Evolutionary conservation across 352 stramenopile genomes (phyloP).

Genomic region (Globisporangium nunn): DNA sequence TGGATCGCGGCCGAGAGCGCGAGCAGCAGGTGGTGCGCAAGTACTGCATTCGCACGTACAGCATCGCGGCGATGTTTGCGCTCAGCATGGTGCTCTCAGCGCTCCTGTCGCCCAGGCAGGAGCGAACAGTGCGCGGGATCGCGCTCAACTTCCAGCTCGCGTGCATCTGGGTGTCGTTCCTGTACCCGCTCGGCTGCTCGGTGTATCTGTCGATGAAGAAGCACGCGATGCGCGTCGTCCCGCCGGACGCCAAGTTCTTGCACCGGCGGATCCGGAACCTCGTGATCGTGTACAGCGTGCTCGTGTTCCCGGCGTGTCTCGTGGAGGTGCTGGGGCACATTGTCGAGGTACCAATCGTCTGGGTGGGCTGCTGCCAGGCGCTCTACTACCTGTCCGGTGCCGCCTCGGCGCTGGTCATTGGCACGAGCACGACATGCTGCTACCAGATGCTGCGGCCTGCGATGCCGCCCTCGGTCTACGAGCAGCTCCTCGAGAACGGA

Average conservation of each 20-base stretch:
- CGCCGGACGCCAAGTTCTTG: constrained; percentile 35
- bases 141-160: constrained; percentile 38
- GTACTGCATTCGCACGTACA: constrained; percentile 43
- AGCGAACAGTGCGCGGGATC: constrained; percentile 23
- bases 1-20: constrained; percentile 43
- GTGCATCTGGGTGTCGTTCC: constrained; percentile 44
- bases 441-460: constrained; percentile 49
- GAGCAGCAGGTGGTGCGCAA: constrained; percentile 46
- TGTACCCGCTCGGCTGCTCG: constrained; percentile 48
- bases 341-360: constrained; percentile 28
- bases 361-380: constrained; percentile 38
- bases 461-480: constrained; percentile 53
- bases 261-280: constrained; percentile 64
- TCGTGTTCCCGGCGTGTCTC: constrained; percentile 56
- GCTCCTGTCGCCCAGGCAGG: constrained; percentile 17
- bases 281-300: constrained; percentile 56
- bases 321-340: constrained; percentile 30
- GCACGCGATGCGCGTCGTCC: constrained; percentile 28
- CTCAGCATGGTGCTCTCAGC: constrained; percentile 34
- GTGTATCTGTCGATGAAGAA: constrained; percentile 43
- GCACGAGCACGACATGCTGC: constrained; percentile 54
- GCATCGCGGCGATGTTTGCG: constrained; percentile 25
- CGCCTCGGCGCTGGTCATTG: constrained; percentile 51
- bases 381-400: constrained; percentile 59
- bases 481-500: constrained; percentile 52